Conservation (phyloP, 1,139 yeast species). For the Cylindricascospora bacillispora region DNA sequence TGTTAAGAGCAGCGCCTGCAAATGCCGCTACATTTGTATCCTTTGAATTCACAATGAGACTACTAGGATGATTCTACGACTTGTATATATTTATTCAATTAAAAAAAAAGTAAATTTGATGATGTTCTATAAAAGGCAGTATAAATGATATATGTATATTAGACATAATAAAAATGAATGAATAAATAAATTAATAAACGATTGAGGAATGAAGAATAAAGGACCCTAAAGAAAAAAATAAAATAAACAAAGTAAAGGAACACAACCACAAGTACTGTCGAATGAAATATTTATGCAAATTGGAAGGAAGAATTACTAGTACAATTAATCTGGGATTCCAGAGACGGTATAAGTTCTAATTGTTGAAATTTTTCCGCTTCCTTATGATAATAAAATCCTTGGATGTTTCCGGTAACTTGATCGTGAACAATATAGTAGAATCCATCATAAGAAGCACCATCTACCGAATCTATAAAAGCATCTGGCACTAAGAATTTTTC, state of each 20-base stretch:
- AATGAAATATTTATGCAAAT: slow-evolving; percentile 9
- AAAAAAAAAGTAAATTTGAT: too few species aligned
- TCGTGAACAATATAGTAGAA: slow-evolving; percentile 80
- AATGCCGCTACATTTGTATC: slow-evolving; percentile 93
- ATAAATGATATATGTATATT: too few species aligned
- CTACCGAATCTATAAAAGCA: slow-evolving; percentile 44
- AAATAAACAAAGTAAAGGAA: too few species aligned
- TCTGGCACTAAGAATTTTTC: slow-evolving; percentile 80
- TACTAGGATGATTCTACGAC: slow-evolving; percentile 27
- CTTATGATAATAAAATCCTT: slow-evolving; percentile 73
- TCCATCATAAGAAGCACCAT: slow-evolving; percentile 86
- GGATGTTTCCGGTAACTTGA: slow-evolving; percentile 59
- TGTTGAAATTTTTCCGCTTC: slow-evolving; percentile 69
- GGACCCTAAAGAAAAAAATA: too few species aligned
- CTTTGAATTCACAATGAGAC: slow-evolving; percentile 76
- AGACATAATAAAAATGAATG: too few species aligned
- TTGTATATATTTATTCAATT: too few species aligned
- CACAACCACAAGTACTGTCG: too few species aligned
- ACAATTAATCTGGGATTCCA: slow-evolving; percentile 18
- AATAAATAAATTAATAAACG: too few species aligned
- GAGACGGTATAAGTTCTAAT: slow-evolving; percentile 37
- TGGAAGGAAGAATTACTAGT: slow-evolving; percentile 14
- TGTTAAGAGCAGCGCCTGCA: slow-evolving; percentile 92
- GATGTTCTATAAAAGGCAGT: too few species aligned
- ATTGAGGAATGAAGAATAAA: too few species aligned